These are phyloP conservation scores for Ephemerocybe angulata DNA, from an alignment of 768 basidiomycete genomes.

Conservation along the genomic window DNA sequence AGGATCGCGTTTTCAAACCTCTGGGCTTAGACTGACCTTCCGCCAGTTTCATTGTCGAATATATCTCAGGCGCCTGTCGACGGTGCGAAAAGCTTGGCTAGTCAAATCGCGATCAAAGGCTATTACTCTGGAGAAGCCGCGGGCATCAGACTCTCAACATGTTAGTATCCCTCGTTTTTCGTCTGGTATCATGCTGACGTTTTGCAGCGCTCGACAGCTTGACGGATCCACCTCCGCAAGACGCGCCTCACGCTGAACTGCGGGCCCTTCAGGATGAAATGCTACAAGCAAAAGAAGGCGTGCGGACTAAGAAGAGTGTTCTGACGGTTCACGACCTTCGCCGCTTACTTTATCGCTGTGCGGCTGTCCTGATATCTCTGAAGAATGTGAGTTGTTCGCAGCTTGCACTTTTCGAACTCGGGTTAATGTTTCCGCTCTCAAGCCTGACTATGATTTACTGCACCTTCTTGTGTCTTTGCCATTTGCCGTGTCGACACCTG, in stretches of 20 bases:
- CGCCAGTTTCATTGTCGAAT: conserved; percentile 52
- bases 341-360: conserved; percentile 81
- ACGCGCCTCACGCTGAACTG: conserved; percentile 59
- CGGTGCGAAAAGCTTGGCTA: conserved; percentile 73
- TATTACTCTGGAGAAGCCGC: conserved; percentile 86
- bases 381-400: conserved; percentile 50
- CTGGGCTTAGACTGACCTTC: conserved; percentile 11
- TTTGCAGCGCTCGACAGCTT: conserved; percentile 52
- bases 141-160: conserved; percentile 68
- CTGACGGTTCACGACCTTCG: conserved; percentile 81
- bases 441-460: conserved; percentile 85
- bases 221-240: conserved; percentile 57
- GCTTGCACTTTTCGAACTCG: not conserved
- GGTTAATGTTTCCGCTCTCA: not conserved
- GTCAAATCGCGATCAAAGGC: conserved; percentile 87
- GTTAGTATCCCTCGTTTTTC: conserved; percentile 14
- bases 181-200: not conserved
- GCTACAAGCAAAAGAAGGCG: conserved; percentile 59
- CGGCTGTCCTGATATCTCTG: conserved; percentile 71
- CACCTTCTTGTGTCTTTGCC: conserved; percentile 86
- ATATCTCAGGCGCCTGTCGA: conserved; percentile 71
- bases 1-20: conserved; percentile 17
- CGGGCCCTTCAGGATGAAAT: conserved; percentile 65
- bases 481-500: conserved; percentile 83
- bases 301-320: conserved; percentile 67